Evolutionary conservation across 1,284 basidiomycete genomes (phyloP).

Genomic region (Filobasidium uniguttulatum): DNA sequence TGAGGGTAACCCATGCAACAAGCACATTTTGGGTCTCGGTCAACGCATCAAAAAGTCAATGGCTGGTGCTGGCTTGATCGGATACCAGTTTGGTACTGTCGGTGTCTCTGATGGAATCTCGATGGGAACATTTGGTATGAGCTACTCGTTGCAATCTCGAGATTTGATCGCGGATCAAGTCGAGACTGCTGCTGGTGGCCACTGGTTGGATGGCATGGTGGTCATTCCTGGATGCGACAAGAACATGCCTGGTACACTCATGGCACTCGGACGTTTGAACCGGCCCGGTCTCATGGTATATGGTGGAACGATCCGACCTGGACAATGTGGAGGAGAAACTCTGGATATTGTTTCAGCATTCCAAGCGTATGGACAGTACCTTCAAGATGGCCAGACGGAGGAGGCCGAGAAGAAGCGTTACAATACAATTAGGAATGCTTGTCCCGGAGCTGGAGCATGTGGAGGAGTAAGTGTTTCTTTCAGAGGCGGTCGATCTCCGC

Average conservation of each 20-base stretch:
- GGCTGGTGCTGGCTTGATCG: conserved; percentile 58
- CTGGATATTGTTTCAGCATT: conserved; percentile 91
- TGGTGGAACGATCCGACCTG: conserved; percentile 82
- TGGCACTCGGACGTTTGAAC: conserved; percentile 84
- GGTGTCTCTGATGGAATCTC: conserved; percentile 96
- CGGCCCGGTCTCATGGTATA: conserved; percentile 93
- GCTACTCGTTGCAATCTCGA: conserved; percentile 84
- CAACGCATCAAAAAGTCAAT: conserved; percentile 74
- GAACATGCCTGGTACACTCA: conserved; percentile 93
- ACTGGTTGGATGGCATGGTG: conserved; percentile 97
- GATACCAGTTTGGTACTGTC: conserved; percentile 93
- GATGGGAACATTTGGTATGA: conserved; percentile 88
- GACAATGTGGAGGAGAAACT: conserved; percentile 57
- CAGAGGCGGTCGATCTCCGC: not conserved
- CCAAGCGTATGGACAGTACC: conserved; percentile 84
- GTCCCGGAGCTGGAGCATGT: conserved; percentile 89
- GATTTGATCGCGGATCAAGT: conserved; percentile 96
- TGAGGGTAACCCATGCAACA: conserved; percentile 83
- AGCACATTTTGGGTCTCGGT: conserved; percentile 77
- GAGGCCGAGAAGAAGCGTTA: conserved; percentile 66
- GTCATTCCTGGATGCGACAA: conserved; percentile 94
- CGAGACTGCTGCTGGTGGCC: conserved; percentile 88
- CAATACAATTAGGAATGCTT: conserved; percentile 75
- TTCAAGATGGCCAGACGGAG: conserved; percentile 71
- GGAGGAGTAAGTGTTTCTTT: conserved; percentile 56